Evolutionary conservation across 2,329 filamentous ascomycete genomes (phyloP).

Genomic region (Alternaria angustiovoidea): DNA sequence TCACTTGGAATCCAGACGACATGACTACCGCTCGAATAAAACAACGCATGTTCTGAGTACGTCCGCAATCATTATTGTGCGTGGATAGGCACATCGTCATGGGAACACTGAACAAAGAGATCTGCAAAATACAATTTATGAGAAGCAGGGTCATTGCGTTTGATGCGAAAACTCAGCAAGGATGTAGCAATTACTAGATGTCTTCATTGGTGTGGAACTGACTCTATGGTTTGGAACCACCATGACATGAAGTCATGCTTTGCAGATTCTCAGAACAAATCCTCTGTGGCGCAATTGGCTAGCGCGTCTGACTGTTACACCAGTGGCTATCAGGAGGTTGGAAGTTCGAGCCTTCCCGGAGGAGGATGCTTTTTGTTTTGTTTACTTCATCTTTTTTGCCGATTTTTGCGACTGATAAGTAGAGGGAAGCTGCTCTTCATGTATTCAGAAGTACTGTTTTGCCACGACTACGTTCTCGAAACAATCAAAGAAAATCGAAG

Average conservation of each 20-base stretch:
- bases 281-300: constrained; percentile 60
- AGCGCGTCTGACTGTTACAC: constrained; percentile 67
- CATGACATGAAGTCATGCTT: background rate
- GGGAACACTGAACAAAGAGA: background rate
- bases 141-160: background rate
- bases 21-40: background rate
- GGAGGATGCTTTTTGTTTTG: constrained; percentile 18
- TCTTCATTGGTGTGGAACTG: background rate
- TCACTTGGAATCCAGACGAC: background rate
- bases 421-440: too few species aligned
- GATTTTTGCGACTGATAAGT: too few species aligned
- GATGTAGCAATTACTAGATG: background rate
- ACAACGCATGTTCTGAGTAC: background rate
- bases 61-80: too few species aligned
- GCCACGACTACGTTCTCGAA: too few species aligned
- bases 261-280: constrained; percentile 14
- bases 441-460: too few species aligned
- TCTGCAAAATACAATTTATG: background rate
- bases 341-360: constrained; percentile 41
- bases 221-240: background rate
- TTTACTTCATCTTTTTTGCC: too few species aligned
- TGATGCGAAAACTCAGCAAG: fast-evolving
- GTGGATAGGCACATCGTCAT: background rate
- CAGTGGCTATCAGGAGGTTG: constrained; percentile 31
- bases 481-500: background rate